These are phyloP conservation scores for Pichia scutulata DNA, from an alignment of 805 yeast species.

Conservation along the genomic window DNA sequence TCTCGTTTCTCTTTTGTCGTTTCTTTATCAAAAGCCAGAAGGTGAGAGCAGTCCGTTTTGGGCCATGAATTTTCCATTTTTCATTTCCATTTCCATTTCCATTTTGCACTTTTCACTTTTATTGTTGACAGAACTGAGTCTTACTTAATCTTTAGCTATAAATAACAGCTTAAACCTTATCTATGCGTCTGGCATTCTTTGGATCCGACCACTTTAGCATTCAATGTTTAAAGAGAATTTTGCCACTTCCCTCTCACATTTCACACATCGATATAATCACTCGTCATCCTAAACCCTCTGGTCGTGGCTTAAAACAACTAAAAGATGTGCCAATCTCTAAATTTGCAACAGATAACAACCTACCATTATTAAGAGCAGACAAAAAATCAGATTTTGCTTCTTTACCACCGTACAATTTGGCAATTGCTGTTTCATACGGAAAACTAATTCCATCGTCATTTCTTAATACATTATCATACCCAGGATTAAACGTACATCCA, in stretches of 20 bases:
- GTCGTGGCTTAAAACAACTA: slow-evolving; percentile 42
- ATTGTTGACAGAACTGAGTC: too few species aligned
- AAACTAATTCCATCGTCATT: slow-evolving; percentile 62
- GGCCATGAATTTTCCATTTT: too few species aligned
- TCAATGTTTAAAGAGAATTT: slow-evolving; percentile 37
- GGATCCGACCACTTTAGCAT: slow-evolving; percentile 74
- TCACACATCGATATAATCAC: slow-evolving; percentile 51
- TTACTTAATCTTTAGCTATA: too few species aligned
- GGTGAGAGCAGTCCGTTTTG: too few species aligned
- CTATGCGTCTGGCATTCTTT: slow-evolving; percentile 51
- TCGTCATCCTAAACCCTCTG: slow-evolving; percentile 54
- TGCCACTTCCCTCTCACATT: slow-evolving; percentile 17
- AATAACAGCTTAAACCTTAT: too few species aligned
- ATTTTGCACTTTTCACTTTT: too few species aligned
- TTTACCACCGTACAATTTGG: slow-evolving; percentile 30
- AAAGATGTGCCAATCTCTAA: slow-evolving; percentile 48
- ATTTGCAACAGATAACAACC: slow-evolving; percentile 28
- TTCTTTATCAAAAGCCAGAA: too few species aligned
- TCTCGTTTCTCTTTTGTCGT: too few species aligned
- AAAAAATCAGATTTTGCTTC: slow-evolving; percentile 29
- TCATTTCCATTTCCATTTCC: too few species aligned
- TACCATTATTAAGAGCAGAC: slow-evolving; percentile 47
- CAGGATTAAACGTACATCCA: slow-evolving; percentile 90
- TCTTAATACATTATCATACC: slow-evolving; percentile 39
- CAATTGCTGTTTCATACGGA: slow-evolving; percentile 92